phyloP scores from a whole-genome alignment of 1,284 basidiomycete species.

The Naganishia sp. region DNA sequence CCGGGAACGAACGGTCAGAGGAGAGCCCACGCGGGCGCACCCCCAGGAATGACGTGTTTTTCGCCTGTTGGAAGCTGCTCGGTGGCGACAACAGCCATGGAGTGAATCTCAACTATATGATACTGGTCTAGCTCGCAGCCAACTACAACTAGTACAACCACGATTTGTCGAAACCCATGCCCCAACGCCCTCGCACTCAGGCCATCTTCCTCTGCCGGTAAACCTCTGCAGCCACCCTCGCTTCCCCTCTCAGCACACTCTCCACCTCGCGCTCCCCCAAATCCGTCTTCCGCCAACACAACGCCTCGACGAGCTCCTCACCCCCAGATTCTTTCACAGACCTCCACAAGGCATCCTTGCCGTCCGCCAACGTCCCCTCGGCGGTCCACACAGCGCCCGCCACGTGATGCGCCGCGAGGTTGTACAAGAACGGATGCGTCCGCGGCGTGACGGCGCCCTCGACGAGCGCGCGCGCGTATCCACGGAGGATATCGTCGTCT shows the following conservation, averaged over 20 bases:
- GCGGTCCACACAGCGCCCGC: constrained; percentile 68
- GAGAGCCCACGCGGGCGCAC: constrained; percentile 9
- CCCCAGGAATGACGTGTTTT: background rate
- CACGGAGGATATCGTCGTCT: constrained; percentile 65
- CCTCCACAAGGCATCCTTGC: background rate
- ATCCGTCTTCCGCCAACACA: constrained; percentile 9
- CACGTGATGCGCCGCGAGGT: constrained; percentile 77
- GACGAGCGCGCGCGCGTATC: constrained; percentile 53
- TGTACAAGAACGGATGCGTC: constrained; percentile 60
- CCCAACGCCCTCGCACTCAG: too few species aligned
- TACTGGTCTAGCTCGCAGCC: too few species aligned
- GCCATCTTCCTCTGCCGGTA: background rate
- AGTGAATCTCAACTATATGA: too few species aligned
- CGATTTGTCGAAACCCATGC: too few species aligned
- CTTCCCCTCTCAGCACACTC: background rate
- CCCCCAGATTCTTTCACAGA: background rate
- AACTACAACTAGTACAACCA: too few species aligned
- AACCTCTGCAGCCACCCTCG: background rate
- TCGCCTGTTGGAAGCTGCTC: background rate
- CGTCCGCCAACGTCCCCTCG: constrained; percentile 7
- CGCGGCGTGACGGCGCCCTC: constrained; percentile 41
- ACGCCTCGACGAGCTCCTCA: constrained; percentile 4
- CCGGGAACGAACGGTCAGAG: background rate
- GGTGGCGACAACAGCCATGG: too few species aligned
- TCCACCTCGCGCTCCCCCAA: background rate